These are phyloP conservation scores for Naegleria gruberi DNA, from an alignment of 208 protist genomes.

Conservation along the genomic window DNA sequence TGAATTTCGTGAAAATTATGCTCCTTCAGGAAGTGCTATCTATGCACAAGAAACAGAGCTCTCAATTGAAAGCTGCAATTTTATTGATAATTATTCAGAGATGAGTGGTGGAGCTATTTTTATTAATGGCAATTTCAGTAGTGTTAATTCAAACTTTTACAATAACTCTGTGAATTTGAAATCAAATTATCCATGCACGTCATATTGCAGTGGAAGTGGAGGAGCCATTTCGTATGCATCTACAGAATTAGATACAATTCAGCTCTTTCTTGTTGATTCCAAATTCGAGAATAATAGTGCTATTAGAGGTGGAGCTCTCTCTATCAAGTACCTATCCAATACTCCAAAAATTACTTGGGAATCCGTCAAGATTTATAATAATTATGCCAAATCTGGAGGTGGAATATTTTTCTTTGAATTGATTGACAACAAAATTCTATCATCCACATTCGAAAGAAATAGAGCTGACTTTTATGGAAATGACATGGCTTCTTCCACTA, in stretches of 20 bases:
- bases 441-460: not conserved
- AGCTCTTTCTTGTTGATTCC: too few species aligned
- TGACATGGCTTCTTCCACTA: not conserved
- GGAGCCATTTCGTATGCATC: not conserved
- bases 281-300: not conserved
- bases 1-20: not conserved
- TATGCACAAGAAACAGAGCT: too few species aligned
- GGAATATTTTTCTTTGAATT: not conserved
- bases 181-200: not conserved
- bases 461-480: not conserved
- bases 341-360: not conserved
- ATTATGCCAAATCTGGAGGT: not conserved
- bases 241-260: not conserved
- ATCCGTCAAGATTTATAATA: not conserved
- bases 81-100: not conserved
- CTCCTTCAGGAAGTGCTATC: too few species aligned
- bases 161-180: not conserved
- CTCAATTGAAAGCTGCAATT: too few species aligned
- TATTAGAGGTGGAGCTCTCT: not conserved
- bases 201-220: not conserved
- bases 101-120: not conserved
- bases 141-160: not conserved
- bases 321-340: not conserved
- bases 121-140: not conserved
- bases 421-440: not conserved